phyloP scores from a whole-genome alignment of 306 rosid genomes.

The Malus domestica region DNA sequence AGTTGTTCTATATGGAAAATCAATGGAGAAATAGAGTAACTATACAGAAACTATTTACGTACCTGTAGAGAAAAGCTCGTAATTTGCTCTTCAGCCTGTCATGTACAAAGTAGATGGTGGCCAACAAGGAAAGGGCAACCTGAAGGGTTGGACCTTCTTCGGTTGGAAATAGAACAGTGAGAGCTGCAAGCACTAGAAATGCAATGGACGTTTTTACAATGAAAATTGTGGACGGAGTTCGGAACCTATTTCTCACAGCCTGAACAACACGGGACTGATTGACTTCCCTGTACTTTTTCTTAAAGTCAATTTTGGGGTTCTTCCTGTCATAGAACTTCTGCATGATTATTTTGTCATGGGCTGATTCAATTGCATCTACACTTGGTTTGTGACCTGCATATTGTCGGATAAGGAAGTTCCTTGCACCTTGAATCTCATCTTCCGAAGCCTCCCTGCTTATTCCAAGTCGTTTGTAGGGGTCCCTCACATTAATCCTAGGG shows the following conservation, averaged over 20 bases:
- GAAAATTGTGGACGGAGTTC: conserved; percentile 65
- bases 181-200: conserved; percentile 65
- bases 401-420: conserved; percentile 79
- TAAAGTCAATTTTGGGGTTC: conserved; percentile 78
- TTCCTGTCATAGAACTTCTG: conserved; percentile 68
- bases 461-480: conserved; percentile 94
- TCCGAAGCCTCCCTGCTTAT: conserved; percentile 92
- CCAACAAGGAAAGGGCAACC: conserved; percentile 77
- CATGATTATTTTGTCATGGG: conserved; percentile 88
- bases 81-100: conserved; percentile 76
- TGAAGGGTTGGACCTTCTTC: conserved; percentile 98
- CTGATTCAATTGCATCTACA: conserved; percentile 89
- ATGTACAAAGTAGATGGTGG: conserved; percentile 66
- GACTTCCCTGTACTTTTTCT: conserved; percentile 73
- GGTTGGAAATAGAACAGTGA: conserved; percentile 78
- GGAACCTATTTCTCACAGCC: conserved; percentile 71
- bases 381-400: conserved; percentile 87
- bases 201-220: conserved; percentile 62
- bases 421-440: conserved; percentile 90
- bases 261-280: conserved; percentile 69
- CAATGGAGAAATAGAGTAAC: not conserved
- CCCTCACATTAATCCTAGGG: conserved; percentile 83
- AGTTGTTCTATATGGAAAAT: not conserved
- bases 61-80: conserved; percentile 82
- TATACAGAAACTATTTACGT: conserved; percentile 20